Conservation (phyloP, 2,329 filamentous ascomycete genomes). For the Botrytis squamosa region DNA sequence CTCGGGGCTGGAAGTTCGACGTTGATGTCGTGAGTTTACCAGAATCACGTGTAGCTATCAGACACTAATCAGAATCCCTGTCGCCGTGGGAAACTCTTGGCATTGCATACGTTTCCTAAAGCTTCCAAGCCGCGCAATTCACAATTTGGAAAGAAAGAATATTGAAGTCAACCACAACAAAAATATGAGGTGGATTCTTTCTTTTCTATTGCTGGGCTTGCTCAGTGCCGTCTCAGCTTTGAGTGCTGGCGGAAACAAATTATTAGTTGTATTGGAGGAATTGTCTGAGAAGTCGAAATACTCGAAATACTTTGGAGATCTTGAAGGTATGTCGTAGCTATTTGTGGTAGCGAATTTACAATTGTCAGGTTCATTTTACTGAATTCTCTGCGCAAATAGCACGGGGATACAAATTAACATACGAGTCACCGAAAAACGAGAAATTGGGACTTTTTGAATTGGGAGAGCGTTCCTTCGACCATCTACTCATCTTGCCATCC, state of each 20-base stretch:
- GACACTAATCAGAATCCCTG: conserved; percentile 23
- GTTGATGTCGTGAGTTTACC: conserved; percentile 26
- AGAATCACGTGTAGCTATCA: conserved; percentile 26
- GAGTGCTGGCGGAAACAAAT: conserved; percentile 74
- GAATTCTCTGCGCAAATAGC: conserved; percentile 49
- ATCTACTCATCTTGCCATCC: conserved; percentile 82
- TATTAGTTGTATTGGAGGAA: conserved; percentile 86
- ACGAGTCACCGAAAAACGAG: conserved; percentile 80
- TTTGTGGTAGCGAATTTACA: conserved; percentile 22
- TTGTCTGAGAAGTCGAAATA: conserved; percentile 77
- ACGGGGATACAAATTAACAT: conserved; percentile 77
- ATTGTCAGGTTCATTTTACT: conserved; percentile 19
- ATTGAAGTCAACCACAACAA: conserved; percentile 30
- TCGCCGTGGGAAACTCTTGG: conserved; percentile 31
- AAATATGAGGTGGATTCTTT: conserved; percentile 72
- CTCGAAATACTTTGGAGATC: conserved; percentile 73
- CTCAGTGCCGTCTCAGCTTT: conserved; percentile 68
- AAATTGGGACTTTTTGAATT: conserved; percentile 76
- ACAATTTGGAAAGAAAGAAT: conserved; percentile 22
- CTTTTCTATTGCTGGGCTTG: conserved; percentile 66
- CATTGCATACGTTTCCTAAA: conserved; percentile 42
- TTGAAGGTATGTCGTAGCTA: conserved; percentile 57
- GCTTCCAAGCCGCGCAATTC: conserved; percentile 33
- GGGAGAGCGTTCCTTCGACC: conserved; percentile 86
- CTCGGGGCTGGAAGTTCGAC: conserved; percentile 21